These are phyloP conservation scores for Sarocladiaceae sp. DNA, from an alignment of 2,329 filamentous ascomycete species.

Conservation along the genomic window DNA sequence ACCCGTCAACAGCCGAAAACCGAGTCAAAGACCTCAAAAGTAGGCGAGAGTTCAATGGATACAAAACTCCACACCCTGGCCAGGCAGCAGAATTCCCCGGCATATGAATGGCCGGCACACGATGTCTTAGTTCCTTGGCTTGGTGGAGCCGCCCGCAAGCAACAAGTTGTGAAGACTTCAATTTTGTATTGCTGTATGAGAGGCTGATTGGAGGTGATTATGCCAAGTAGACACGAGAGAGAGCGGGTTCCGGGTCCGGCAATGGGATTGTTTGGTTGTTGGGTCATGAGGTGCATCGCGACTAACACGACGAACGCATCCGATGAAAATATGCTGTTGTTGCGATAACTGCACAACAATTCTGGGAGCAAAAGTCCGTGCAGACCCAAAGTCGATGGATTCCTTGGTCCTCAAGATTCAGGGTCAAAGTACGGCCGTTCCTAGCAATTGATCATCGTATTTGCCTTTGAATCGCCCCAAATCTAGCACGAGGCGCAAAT, in stretches of 20 bases:
- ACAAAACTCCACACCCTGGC: background rate
- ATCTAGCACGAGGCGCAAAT: too few relatives aligned
- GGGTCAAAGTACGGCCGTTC: too few relatives aligned
- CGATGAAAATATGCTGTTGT: too few relatives aligned
- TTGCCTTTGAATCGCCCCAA: too few relatives aligned
- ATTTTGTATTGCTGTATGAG: too few relatives aligned
- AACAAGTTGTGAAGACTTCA: background rate
- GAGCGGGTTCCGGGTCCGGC: background rate
- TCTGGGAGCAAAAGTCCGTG: too few relatives aligned
- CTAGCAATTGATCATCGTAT: too few relatives aligned
- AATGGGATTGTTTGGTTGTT: background rate
- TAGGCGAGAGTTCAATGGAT: background rate
- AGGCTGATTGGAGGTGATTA: too few relatives aligned
- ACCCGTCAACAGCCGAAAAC: background rate
- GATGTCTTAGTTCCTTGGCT: slow-evolving; percentile 9
- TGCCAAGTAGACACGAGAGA: background rate
- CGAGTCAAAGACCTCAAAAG: background rate
- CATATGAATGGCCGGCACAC: slow-evolving; percentile 19
- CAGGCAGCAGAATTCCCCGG: slow-evolving; percentile 27
- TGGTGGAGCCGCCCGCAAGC: slow-evolving; percentile 1
- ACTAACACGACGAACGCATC: background rate
- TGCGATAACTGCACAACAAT: too few relatives aligned
- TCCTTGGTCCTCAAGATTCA: too few relatives aligned
- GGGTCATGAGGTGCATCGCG: background rate
- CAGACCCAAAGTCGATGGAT: too few relatives aligned